Evolutionary conservation across 768 basidiomycete species (phyloP), one percentile per base, ranked within the genome.

Genomic region (Lenzites betulinus): DNA sequence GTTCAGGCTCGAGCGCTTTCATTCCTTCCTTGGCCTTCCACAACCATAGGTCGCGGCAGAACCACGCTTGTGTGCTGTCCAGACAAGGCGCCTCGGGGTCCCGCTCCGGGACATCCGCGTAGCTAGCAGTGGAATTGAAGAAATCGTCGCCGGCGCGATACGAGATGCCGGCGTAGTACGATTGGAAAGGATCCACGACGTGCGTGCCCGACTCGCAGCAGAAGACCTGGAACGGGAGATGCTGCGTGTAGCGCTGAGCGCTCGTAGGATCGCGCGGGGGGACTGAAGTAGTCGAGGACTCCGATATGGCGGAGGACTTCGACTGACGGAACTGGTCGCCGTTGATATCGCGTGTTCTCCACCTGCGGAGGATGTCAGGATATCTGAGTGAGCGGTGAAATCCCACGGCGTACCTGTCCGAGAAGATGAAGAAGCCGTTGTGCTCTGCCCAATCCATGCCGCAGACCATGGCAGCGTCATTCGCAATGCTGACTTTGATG

Each of bases 361-460:
- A 99, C 63, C 94, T 95, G 63, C 1, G 43, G 28, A 25, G 7
- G 20, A 11, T 33, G 30, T 33, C 30, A 33, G 11, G 18, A 2
- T 41, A 38, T 44, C 12, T 48, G 50, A 22, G n/a, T 12, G 26
- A 28, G 9, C 28, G 53, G 61, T 26, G 42, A 26, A 30, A 16
- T 16, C 20, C n/a, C 38, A 30, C n/a, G 22, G 63, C 87, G 50
- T 64, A 93, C 95, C 96, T 82, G 74, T 98, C 96, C 18, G 95
- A 98, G 76, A 97, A 98, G 66, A 98, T 95, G 79, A 98, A 99
- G 75, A 93, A 90, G 0, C 95, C 95, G 64, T 94, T 92, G 69
- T 95, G 91, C 74, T 99, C 95, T 12, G 95, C 96, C 97, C 97
- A 99, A 70, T 99, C 97, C 96, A 98, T 98, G n/a, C 95, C 96